phyloP scores from a whole-genome alignment of 2,329 filamentous ascomycete species.

The Aspergillus versicolor region DNA sequence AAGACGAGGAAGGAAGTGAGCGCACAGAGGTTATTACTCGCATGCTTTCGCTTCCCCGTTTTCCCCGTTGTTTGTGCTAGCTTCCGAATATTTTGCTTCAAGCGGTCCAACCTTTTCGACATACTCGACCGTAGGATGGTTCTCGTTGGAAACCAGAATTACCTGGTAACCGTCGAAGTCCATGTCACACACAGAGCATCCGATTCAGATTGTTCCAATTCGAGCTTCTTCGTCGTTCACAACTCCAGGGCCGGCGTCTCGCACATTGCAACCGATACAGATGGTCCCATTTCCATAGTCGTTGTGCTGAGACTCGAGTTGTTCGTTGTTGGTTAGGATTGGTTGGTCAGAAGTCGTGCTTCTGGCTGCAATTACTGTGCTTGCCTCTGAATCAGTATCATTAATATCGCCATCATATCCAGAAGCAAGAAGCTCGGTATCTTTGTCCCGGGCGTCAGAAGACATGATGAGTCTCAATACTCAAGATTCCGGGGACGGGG shows the following conservation, averaged over 20 bases:
- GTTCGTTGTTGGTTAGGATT: no score
- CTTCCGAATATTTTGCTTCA: not conserved
- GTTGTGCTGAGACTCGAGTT: not conserved
- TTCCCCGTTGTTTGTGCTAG: no score
- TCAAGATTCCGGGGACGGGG: not conserved
- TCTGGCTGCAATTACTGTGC: not conserved
- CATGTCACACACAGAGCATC: not conserved
- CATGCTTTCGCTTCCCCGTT: not conserved
- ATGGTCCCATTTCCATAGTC: not conserved
- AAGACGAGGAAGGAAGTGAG: not conserved
- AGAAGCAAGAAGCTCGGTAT: not conserved
- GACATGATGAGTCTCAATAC: not conserved
- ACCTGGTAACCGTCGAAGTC: not conserved
- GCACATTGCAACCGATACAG: not conserved
- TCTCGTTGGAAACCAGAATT: not conserved
- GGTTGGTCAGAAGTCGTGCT: not conserved
- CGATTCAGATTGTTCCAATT: not conserved
- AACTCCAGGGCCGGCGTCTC: not conserved
- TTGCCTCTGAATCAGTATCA: not conserved
- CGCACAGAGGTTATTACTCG: not conserved
- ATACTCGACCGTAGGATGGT: not conserved
- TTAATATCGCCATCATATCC: slow-evolving; percentile 1
- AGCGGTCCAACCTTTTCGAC: not conserved
- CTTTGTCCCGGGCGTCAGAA: not conserved
- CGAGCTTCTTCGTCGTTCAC: not conserved